These are phyloP conservation scores for Blastobotrys mokoenaii DNA, from an alignment of 805 yeast species.

Conservation along the genomic window DNA sequence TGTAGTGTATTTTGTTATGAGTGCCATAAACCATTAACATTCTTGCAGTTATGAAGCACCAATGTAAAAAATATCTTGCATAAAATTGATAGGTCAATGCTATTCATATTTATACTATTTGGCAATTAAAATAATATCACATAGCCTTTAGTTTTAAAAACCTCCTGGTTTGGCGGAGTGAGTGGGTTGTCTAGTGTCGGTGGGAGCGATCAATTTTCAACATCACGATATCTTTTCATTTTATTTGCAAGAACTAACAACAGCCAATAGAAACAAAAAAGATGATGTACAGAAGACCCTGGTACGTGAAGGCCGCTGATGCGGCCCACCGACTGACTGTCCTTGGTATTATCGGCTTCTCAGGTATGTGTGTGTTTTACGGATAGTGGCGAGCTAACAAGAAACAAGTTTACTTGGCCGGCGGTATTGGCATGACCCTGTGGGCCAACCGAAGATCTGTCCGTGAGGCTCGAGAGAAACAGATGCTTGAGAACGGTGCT, in stretches of 20 bases:
- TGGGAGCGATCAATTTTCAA: background rate
- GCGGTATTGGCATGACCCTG: constrained; percentile 44
- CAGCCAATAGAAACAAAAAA: background rate
- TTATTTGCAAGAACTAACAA: background rate
- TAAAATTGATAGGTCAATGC: no score
- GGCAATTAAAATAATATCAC: no score
- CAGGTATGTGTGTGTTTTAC: constrained; percentile 23
- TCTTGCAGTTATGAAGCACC: no score
- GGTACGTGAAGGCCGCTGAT: constrained; percentile 70
- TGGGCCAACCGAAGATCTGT: constrained; percentile 39
- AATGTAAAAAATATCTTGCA: no score
- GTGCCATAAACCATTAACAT: no score
- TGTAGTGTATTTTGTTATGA: no score
- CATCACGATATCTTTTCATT: background rate
- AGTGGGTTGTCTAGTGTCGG: no score
- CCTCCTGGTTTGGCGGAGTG: no score
- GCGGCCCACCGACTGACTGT: constrained; percentile 67
- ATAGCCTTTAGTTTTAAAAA: no score
- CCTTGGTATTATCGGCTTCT: constrained; percentile 50
- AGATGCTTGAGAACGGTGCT: background rate
- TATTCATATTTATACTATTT: no score
- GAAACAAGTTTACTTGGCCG: constrained; percentile 36
- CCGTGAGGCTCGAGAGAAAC: no score
- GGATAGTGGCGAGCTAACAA: background rate
- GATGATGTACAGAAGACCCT: constrained; percentile 38